phyloP scores from a whole-genome alignment of 441 rosid genomes.

The Pelargonium australe region DNA sequence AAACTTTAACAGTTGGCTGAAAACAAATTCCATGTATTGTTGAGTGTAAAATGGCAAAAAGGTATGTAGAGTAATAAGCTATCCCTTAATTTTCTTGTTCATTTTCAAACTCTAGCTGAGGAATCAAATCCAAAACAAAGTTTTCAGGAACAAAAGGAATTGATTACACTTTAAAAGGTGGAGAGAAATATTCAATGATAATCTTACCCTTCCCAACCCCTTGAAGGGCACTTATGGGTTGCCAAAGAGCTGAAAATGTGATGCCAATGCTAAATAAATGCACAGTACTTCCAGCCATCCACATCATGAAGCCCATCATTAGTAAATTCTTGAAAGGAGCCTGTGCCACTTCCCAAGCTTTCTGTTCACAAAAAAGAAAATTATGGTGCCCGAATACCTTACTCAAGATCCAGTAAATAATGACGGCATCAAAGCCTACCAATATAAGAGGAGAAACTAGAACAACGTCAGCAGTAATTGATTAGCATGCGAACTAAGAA shows the following conservation, averaged over 20 bases:
- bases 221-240: conserved; percentile 91
- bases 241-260: conserved; percentile 98
- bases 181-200: neutral
- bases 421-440: neutral
- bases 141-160: neutral
- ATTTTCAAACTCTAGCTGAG: conserved; percentile 2
- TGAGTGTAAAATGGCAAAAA: too few species aligned
- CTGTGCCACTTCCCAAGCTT: conserved; percentile 99
- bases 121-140: neutral
- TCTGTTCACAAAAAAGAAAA: conserved; percentile 38
- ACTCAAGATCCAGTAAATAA: neutral
- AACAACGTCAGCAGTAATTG: neutral
- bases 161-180: neutral
- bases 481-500: neutral
- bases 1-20: too few species aligned
- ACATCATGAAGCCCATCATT: conserved; percentile 99
- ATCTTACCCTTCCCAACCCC: conserved; percentile 87
- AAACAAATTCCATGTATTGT: too few species aligned
- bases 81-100: too few species aligned
- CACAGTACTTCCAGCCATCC: conserved; percentile 99
- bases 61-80: too few species aligned
- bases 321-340: conserved; percentile 92
- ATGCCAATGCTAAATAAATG: conserved; percentile 98
- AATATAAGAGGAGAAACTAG: neutral
- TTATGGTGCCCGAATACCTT: neutral